phyloP scores from a whole-genome alignment of 106 monocot species.

The Gastrodia elata region DNA sequence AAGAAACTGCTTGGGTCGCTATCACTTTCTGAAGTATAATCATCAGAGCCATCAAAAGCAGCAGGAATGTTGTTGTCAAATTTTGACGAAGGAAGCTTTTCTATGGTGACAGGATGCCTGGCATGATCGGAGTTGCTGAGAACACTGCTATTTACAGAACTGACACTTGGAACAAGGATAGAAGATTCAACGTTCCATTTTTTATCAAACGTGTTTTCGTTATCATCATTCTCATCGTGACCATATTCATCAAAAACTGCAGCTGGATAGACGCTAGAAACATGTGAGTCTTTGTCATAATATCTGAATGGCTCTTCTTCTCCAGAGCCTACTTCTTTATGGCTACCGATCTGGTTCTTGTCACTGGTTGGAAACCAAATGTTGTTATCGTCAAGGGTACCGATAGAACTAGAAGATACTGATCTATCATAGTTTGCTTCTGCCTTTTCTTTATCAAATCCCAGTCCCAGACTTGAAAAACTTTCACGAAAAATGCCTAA shows the following conservation, averaged over 20 bases:
- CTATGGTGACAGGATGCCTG: conserved; percentile 1
- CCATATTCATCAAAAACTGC: conserved; percentile 46
- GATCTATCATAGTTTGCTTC: conserved; percentile 7
- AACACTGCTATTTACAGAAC: conserved; percentile 8
- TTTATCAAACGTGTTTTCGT: conserved; percentile 11
- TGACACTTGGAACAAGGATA: not conserved
- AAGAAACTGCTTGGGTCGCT: conserved; percentile 11
- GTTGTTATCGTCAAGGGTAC: conserved; percentile 7
- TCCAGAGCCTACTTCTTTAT: conserved; percentile 6
- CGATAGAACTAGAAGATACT: conserved; percentile 3
- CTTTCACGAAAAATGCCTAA: conserved; percentile 9
- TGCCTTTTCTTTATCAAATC: not conserved
- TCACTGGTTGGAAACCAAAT: conserved; percentile 8
- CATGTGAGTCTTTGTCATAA: conserved; percentile 2
- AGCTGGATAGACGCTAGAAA: conserved; percentile 13
- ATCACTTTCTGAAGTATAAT: conserved; percentile 23
- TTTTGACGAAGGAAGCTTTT: conserved; percentile 15
- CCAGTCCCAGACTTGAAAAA: conserved; percentile 9
- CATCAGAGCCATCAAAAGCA: conserved; percentile 47
- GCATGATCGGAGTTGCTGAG: not conserved
- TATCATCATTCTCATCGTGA: conserved; percentile 31
- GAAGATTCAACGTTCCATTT: conserved; percentile 14
- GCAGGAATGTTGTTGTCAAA: conserved; percentile 18
- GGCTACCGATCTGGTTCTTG: conserved; percentile 5
- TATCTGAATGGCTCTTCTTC: conserved; percentile 3